A percentile compares a stretch with the other conserved stretches of the same genome.
Conservation (phyloP, 2,329 filamentous ascomycete genomes). For the Polytolypa hystricis region DNA sequence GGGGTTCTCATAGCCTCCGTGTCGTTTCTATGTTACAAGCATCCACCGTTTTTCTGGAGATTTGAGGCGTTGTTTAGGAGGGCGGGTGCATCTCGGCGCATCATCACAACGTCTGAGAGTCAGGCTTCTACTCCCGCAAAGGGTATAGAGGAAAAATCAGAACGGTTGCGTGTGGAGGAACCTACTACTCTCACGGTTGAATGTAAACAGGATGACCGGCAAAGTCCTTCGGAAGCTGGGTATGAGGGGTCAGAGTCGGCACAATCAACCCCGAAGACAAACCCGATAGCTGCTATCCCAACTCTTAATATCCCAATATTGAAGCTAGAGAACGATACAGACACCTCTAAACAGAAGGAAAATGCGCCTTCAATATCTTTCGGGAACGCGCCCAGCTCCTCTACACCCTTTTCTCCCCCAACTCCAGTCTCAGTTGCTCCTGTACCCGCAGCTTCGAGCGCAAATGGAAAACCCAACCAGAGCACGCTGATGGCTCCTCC, state of each 20-base stretch:
- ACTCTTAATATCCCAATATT: constrained; percentile 22
- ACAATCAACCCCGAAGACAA: constrained; percentile 29
- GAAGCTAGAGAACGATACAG: constrained; percentile 17
- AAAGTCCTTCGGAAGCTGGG: neutral
- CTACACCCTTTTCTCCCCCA: constrained; percentile 2
- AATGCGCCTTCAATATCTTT: constrained; percentile 12
- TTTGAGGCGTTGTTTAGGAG: constrained; percentile 7
- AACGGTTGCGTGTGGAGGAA: neutral
- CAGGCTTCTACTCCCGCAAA: neutral
- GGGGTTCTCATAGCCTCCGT: constrained; percentile 29
- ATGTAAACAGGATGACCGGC: too few species aligned
- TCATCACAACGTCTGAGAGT: constrained; percentile 6
- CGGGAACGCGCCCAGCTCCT: constrained; percentile 15
- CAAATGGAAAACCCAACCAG: neutral
- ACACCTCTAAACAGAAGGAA: constrained; percentile 6
- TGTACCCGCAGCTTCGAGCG: neutral
- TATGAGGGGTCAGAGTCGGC: constrained; percentile 14
- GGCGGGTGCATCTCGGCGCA: constrained; percentile 6
- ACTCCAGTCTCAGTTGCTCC: neutral
- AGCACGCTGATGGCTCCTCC: constrained; percentile 13
- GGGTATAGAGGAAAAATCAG: neutral
- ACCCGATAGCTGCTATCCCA: constrained; percentile 15
- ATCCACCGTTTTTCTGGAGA: constrained; percentile 27
- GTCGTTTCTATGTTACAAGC: constrained; percentile 30
- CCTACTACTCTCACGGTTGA: too few species aligned